These are phyloP conservation scores for Pythium biforme DNA, from an alignment of 352 stramenopile species.

Conservation along the genomic window DNA sequence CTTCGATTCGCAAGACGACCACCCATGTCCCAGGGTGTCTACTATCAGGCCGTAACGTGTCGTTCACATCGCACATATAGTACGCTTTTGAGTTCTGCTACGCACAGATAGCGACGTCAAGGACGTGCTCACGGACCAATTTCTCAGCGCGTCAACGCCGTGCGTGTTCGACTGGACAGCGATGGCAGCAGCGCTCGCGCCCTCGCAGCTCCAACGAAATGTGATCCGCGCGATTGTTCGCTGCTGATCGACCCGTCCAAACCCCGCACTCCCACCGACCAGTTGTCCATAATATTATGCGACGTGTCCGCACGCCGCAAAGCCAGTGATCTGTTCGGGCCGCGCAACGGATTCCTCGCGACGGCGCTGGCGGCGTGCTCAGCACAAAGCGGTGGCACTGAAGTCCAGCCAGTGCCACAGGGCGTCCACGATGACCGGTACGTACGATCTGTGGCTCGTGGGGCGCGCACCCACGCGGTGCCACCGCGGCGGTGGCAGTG, in stretches of 20 bases:
- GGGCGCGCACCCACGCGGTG: too few species aligned
- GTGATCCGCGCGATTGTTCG: neutral
- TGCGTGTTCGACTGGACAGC: neutral
- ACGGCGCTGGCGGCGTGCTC: neutral
- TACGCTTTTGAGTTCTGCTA: slow-evolving; percentile 5
- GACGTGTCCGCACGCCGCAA: slow-evolving; percentile 7
- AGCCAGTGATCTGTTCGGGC: neutral
- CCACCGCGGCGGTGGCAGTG: too few species aligned
- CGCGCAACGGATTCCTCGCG: neutral
- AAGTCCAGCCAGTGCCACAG: too few species aligned
- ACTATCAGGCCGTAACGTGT: neutral
- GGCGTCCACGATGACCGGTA: too few species aligned
- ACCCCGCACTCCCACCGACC: neutral
- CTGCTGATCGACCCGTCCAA: neutral
- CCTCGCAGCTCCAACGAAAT: neutral
- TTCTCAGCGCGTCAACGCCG: neutral
- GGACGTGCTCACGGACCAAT: neutral
- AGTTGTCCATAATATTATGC: neutral
- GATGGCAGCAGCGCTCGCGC: neutral
- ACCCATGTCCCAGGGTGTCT: neutral
- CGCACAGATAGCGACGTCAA: too few species aligned
- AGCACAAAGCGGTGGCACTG: too few species aligned
- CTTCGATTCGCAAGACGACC: neutral
- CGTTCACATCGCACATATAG: neutral
- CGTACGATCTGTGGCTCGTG: too few species aligned